Percentiles rank a stretch among this genome's conserved stretches.
Conservation (phyloP, 371 early-diverging fungal species). For the Parasitella parasitica region DNA sequence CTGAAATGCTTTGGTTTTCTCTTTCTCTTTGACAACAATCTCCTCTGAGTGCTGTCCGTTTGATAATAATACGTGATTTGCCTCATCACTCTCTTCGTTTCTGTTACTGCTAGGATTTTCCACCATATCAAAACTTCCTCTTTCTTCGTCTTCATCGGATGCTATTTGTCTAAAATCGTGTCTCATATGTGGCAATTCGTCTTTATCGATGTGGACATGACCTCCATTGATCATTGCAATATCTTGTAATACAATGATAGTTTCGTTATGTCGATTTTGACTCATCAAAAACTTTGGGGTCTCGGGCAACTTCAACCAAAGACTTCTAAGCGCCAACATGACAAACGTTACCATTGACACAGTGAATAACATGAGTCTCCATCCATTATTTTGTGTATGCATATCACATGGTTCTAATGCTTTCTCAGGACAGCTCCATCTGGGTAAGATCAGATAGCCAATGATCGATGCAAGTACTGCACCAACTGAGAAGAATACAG, state of each 20-base stretch:
- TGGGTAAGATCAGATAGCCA: constrained; percentile 64
- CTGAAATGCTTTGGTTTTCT: constrained; percentile 2
- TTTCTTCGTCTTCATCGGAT: constrained; percentile 1
- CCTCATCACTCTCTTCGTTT: background rate
- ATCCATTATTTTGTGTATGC: constrained; percentile 65
- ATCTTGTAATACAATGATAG: constrained; percentile 67
- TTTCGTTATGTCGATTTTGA: constrained; percentile 67
- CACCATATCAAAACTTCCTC: background rate
- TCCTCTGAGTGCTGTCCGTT: background rate
- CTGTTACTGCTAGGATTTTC: background rate
- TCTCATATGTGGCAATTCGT: constrained; percentile 23
- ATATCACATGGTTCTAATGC: constrained; percentile 51
- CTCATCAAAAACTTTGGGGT: constrained; percentile 79
- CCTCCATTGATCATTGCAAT: constrained; percentile 76
- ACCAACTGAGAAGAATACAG: constrained; percentile 84
- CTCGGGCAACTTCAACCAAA: constrained; percentile 72
- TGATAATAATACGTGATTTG: background rate
- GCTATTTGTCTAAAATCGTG: background rate
- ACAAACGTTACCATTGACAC: constrained; percentile 60
- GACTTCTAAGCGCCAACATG: constrained; percentile 70
- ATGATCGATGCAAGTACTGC: constrained; percentile 74
- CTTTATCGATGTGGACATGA: constrained; percentile 25
- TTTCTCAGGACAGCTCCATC: constrained; percentile 64
- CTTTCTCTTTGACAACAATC: background rate
- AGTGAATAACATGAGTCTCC: constrained; percentile 70